Evolutionary conservation across 2,329 filamentous ascomycete genomes (phyloP), one percentile per base, ranked within the genome.

Genomic region (Fusarium chaquense): DNA sequence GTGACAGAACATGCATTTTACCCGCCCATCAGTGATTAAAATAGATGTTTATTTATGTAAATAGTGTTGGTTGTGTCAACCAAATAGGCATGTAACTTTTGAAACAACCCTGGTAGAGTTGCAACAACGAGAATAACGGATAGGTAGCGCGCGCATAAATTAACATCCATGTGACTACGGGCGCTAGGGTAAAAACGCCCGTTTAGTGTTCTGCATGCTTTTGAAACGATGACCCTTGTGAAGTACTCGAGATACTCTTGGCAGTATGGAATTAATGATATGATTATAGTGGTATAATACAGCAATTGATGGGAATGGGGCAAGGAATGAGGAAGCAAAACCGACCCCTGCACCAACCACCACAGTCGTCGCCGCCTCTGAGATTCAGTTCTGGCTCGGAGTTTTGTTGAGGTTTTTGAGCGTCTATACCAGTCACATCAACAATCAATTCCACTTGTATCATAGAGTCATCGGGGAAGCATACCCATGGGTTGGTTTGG

Each of bases 361-460:
- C 10, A 12, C 36, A 38, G 18, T 38, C n/a, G 10, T 38, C 36
- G 6, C 36, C 35, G 11, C 35, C 35, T n/a, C 35, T n/a, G 16
- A 38, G 18, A 38, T 6, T n/a, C 8, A 38, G 36, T 20, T 38
- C 18, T 20, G 36, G 36, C n/a, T 38, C 5, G 10, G 18, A 20
- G n/a, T n/a, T 38, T 20, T 9, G 11, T 20, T 20, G n/a, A 0
- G 36, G n/a, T 12, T 3, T 38, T 38, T 38, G 18, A 5, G 36
- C 3, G 4, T 38, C 36, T 38, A n/a, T 38, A 20, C 3, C 12
- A 38, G 10, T 1, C 5, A 5, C 2, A n/a, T 18, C 18, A 38
- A 10, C n/a, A 5, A n/a, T n/a, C 8, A 11, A n/a, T n/a, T n/a
- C 9, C 6, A 38, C 5, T 11, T 1, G 6, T n/a, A n/a, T n/a